These are phyloP conservation scores for Lolium perenne DNA, from an alignment of 176 grass and related monocot species.

Conservation along the genomic window DNA sequence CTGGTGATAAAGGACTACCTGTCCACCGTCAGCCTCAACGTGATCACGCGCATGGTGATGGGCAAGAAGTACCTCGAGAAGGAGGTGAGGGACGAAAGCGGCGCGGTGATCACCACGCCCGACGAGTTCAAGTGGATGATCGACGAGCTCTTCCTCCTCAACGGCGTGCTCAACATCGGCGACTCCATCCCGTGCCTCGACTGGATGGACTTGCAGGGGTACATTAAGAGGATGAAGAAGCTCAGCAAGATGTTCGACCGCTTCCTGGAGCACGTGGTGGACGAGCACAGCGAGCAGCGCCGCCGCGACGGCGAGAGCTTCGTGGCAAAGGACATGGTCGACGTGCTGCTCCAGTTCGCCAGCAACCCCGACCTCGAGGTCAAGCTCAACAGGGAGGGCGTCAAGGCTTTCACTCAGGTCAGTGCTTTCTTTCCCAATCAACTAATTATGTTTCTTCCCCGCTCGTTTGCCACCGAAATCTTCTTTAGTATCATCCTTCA, in stretches of 20 bases:
- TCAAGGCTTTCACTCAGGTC: constrained; percentile 80
- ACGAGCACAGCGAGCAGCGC: constrained; percentile 60
- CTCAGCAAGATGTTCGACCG: constrained; percentile 52
- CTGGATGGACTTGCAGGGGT: constrained; percentile 74
- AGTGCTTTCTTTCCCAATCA: not conserved
- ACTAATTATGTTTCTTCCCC: not conserved
- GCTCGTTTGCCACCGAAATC: too few species aligned
- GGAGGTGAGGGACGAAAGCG: not conserved
- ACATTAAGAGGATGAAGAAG: constrained; percentile 76
- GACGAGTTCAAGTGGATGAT: constrained; percentile 67
- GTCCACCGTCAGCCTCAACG: constrained; percentile 46
- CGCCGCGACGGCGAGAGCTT: constrained; percentile 46
- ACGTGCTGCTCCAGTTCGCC: constrained; percentile 66
- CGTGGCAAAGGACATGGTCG: constrained; percentile 63
- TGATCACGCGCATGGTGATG: constrained; percentile 68
- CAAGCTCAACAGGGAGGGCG: constrained; percentile 46
- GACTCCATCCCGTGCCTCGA: constrained; percentile 70
- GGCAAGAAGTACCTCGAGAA: constrained; percentile 65
- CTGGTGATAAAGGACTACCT: constrained; percentile 56
- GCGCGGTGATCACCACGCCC: constrained; percentile 31
- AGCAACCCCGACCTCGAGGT: constrained; percentile 62
- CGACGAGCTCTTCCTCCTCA: constrained; percentile 64
- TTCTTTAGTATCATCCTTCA: not conserved
- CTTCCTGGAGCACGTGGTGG: constrained; percentile 73
- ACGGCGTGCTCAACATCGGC: constrained; percentile 65